A percentile compares a stretch with the other conserved stretches of the same genome.
Evolutionary conservation across 345 rosid genomes (phyloP).

Genomic region (Eucalyptus victrix): DNA sequence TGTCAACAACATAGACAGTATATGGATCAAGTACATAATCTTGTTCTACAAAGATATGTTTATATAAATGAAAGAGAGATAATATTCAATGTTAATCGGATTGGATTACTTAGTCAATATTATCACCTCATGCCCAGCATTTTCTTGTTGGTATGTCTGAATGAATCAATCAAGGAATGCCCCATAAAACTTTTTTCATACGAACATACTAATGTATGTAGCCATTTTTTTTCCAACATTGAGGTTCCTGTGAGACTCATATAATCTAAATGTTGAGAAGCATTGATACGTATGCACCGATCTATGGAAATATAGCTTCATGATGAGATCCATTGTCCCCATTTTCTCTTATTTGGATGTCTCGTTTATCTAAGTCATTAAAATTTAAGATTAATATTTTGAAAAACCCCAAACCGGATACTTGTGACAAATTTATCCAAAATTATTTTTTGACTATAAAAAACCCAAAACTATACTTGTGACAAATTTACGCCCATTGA

Average conservation of each 20-base stretch:
- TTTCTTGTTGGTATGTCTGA: neutral
- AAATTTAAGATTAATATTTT: too few species aligned
- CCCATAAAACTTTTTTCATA: neutral
- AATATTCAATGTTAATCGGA: neutral
- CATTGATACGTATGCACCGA: neutral
- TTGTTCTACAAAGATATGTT: neutral
- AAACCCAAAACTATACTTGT: too few species aligned
- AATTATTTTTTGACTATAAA: too few species aligned
- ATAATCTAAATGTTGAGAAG: neutral
- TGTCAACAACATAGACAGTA: fast-evolving
- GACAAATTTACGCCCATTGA: too few species aligned
- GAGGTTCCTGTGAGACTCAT: neutral
- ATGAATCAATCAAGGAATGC: neutral
- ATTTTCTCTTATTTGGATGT: too few species aligned
- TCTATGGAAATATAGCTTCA: neutral
- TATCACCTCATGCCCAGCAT: neutral
- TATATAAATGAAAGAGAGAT: neutral
- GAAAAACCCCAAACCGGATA: too few species aligned
- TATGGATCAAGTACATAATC: neutral
- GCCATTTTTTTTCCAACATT: neutral
- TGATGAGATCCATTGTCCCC: too few species aligned
- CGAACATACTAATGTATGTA: neutral
- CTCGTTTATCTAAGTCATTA: neutral
- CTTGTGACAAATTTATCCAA: too few species aligned
- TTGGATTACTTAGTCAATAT: neutral